phyloP scores from a whole-genome alignment of 2,329 filamentous ascomycete species.

The Nothophoma quercina region DNA sequence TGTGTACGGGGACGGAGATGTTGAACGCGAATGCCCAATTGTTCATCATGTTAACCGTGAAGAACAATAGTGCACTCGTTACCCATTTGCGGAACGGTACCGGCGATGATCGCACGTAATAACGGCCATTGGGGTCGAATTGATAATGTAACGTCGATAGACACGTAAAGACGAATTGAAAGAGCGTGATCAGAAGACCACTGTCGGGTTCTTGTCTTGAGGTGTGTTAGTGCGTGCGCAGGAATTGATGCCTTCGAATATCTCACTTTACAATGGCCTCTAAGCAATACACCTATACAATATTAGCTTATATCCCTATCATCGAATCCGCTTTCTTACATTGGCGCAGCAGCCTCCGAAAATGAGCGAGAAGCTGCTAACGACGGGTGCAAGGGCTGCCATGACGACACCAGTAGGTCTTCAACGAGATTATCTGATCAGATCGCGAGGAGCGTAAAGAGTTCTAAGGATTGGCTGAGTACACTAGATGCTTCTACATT shows the following conservation, averaged over 20 bases:
- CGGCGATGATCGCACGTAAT: constrained; percentile 77
- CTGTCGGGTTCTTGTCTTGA: constrained; percentile 80
- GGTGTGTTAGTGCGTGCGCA: constrained; percentile 24
- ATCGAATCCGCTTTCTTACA: constrained; percentile 59
- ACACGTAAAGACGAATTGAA: constrained; percentile 68
- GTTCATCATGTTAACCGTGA: constrained; percentile 92
- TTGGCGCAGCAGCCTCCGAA: constrained; percentile 97
- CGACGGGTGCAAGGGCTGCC: constrained; percentile 47
- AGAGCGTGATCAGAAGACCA: constrained; percentile 70
- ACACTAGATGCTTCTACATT: no score
- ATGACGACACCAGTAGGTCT: constrained; percentile 23
- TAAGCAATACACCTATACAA: constrained; percentile 82
- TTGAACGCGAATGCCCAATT: constrained; percentile 98
- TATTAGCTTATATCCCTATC: constrained; percentile 16
- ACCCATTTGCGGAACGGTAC: constrained; percentile 87
- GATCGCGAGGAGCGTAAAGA: background rate
- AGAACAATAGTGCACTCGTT: constrained; percentile 89
- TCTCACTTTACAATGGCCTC: constrained; percentile 93
- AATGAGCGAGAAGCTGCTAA: constrained; percentile 78
- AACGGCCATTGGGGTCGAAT: constrained; percentile 63
- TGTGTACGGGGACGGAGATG: constrained; percentile 95
- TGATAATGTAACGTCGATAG: constrained; percentile 59
- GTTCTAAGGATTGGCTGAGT: background rate
- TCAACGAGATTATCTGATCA: background rate
- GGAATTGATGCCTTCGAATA: no score